Conservation (phyloP, 768 basidiomycete species). For the Agrocybe chaxingu region DNA sequence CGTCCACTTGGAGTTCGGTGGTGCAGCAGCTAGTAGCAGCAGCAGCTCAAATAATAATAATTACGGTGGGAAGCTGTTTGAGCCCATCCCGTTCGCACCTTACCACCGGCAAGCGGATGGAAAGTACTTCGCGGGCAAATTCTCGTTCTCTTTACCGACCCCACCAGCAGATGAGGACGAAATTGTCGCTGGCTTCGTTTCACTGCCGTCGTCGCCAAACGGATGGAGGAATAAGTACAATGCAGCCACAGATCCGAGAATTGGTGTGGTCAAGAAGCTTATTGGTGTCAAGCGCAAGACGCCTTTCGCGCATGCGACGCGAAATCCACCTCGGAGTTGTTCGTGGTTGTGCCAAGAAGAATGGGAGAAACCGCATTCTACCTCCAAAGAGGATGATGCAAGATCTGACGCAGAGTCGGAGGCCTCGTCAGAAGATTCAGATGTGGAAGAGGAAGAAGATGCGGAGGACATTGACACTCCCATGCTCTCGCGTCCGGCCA, state of each 20-base stretch:
- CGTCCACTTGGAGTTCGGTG: slow-evolving; percentile 40
- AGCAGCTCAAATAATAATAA: slow-evolving; percentile 12
- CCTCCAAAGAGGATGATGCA: slow-evolving; percentile 27
- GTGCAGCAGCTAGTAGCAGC: slow-evolving; percentile 18
- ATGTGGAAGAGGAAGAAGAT: slow-evolving; percentile 29
- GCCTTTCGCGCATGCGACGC: slow-evolving; percentile 30
- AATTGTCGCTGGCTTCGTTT: slow-evolving; percentile 21
- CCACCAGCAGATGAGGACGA: slow-evolving; percentile 52
- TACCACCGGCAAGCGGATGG: slow-evolving; percentile 63
- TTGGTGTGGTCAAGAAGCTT: slow-evolving; percentile 64
- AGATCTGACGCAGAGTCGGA: slow-evolving; percentile 30
- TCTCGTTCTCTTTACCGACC: slow-evolving; percentile 50
- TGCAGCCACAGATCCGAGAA: slow-evolving; percentile 66
- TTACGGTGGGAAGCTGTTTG: slow-evolving; percentile 39
- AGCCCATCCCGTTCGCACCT: slow-evolving; percentile 71
- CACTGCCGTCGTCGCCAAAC: slow-evolving; percentile 16
- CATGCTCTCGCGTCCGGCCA: slow-evolving; percentile 51
- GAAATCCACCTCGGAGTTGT: slow-evolving; percentile 29
- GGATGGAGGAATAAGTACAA: slow-evolving; percentile 56
- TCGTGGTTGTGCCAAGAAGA: slow-evolving; percentile 51
- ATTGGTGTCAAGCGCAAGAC: slow-evolving; percentile 69
- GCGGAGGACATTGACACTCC: slow-evolving; percentile 34
- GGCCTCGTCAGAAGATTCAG: slow-evolving; percentile 6
- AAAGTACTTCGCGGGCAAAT: slow-evolving; percentile 77
- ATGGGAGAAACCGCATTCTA: slow-evolving; percentile 35